These are phyloP conservation scores for Hyparrhenia diplandra DNA, from an alignment of 176 grass and related monocot genomes.

Conservation along the genomic window DNA sequence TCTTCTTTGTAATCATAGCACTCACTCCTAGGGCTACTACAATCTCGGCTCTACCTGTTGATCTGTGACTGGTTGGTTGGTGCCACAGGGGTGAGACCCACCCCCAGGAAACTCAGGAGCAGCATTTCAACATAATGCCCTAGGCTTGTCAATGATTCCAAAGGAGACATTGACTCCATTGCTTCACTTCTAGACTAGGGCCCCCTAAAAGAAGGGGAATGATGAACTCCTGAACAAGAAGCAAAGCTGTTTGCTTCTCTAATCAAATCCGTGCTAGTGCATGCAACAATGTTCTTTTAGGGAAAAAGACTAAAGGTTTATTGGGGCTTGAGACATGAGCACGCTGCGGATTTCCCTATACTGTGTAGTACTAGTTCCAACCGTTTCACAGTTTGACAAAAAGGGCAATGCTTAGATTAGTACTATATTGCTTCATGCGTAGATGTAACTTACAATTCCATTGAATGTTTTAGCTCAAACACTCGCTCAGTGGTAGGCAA, in stretches of 20 bases:
- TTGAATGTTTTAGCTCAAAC: background rate
- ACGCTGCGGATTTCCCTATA: background rate
- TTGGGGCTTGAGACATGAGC: slow-evolving; percentile 3
- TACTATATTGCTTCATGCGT: slow-evolving; percentile 8
- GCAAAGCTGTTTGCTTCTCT: slow-evolving; percentile 31
- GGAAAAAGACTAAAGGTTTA: background rate
- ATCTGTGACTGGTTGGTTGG: slow-evolving; percentile 53
- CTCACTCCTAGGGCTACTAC: slow-evolving; percentile 58
- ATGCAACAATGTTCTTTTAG: background rate
- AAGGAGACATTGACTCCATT: slow-evolving; percentile 47
- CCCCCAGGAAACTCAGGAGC: slow-evolving; percentile 10
- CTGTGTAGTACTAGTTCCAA: background rate
- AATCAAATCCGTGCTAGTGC: slow-evolving; percentile 26
- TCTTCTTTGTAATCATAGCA: slow-evolving; percentile 57
- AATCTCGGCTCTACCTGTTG: slow-evolving; percentile 59
- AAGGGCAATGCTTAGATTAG: background rate
- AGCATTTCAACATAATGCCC: slow-evolving; percentile 28
- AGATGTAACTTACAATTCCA: background rate
- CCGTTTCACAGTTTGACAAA: background rate
- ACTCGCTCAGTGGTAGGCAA: no score
- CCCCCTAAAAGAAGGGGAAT: slow-evolving; percentile 30
- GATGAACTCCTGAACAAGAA: slow-evolving; percentile 47
- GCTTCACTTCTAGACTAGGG: slow-evolving; percentile 36
- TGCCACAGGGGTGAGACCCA: background rate
- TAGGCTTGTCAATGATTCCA: slow-evolving; percentile 47